phyloP scores from a whole-genome alignment of 2,329 filamentous ascomycete genomes.

The Cladosporium cucumerinum region DNA sequence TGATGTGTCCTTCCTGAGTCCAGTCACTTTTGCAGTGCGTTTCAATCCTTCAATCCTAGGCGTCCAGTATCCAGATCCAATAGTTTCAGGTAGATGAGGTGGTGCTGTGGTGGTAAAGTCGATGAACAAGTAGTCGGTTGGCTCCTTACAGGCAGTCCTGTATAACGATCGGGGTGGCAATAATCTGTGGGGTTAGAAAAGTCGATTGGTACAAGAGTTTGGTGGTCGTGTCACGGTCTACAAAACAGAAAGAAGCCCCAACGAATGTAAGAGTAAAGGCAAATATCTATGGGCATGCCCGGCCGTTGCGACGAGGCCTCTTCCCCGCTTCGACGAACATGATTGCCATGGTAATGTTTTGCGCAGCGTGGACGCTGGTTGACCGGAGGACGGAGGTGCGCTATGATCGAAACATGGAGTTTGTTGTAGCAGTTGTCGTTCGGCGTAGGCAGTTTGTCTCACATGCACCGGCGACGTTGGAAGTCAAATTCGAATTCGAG shows the following conservation, averaged over 20 bases:
- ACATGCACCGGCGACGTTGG: constrained; percentile 1
- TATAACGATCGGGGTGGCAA: constrained; percentile 5
- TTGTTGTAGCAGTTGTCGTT: neutral
- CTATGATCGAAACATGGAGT: constrained; percentile 11
- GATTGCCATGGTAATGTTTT: constrained; percentile 13
- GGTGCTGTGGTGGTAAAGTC: neutral
- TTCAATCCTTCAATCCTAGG: neutral
- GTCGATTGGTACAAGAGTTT: constrained; percentile 7
- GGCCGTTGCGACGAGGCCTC: neutral
- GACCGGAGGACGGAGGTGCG: constrained; percentile 10
- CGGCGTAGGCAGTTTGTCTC: neutral
- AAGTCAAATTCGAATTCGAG: constrained; percentile 7
- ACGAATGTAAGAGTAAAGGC: constrained; percentile 7
- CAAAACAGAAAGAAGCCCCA: constrained; percentile 4
- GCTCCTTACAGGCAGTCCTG: constrained; percentile 8
- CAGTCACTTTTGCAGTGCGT: neutral
- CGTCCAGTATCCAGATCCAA: constrained; percentile 1
- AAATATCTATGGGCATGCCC: constrained; percentile 10
- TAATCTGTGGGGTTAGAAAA: constrained; percentile 6
- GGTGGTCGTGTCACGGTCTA: constrained; percentile 9
- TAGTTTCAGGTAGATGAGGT: neutral
- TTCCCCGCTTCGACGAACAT: neutral
- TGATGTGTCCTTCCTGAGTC: neutral
- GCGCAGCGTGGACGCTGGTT: constrained; percentile 1
- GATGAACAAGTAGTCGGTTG: constrained; percentile 2